phyloP scores from a whole-genome alignment of 441 rosid genomes.

The Croton laevigatus region DNA sequence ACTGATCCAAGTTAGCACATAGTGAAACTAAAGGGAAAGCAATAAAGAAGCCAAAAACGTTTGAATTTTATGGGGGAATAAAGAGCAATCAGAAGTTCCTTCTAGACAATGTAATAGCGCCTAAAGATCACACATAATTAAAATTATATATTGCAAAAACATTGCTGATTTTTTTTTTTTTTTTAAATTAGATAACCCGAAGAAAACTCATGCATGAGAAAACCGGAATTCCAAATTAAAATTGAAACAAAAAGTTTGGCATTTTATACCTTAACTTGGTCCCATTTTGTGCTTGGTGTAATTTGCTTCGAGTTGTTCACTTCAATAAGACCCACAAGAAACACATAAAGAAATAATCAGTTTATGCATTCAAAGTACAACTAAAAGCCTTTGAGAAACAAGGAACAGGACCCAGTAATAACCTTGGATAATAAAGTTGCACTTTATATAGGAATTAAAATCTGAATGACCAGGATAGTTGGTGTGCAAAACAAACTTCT shows the following conservation, averaged over 20 bases:
- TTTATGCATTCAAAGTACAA: slow-evolving; percentile 3
- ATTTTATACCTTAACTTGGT: slow-evolving; percentile 79
- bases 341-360: slow-evolving; percentile 21
- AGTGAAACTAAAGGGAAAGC: not conserved
- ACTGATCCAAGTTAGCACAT: not conserved
- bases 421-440: slow-evolving; percentile 85
- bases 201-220: not conserved
- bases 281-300: slow-evolving; percentile 90
- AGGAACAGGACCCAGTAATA: slow-evolving; percentile 27
- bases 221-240: not conserved
- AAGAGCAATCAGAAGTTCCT: too few relatives aligned
- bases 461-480: slow-evolving; percentile 99
- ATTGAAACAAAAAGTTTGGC: not conserved
- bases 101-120: too few relatives aligned
- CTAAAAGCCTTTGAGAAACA: slow-evolving; percentile 16
- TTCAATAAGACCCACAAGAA: slow-evolving; percentile 40
- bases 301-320: slow-evolving; percentile 58
- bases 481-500: slow-evolving; percentile 95
- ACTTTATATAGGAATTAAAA: slow-evolving; percentile 92
- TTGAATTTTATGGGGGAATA: too few relatives aligned
- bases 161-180: not conserved
- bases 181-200: not conserved
- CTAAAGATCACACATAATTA: not conserved
- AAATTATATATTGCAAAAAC: not conserved
- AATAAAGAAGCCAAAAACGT: too few relatives aligned